phyloP scores from a whole-genome alignment of 192 early-diverging fungal genomes.

The Linnemannia hyalina region DNA sequence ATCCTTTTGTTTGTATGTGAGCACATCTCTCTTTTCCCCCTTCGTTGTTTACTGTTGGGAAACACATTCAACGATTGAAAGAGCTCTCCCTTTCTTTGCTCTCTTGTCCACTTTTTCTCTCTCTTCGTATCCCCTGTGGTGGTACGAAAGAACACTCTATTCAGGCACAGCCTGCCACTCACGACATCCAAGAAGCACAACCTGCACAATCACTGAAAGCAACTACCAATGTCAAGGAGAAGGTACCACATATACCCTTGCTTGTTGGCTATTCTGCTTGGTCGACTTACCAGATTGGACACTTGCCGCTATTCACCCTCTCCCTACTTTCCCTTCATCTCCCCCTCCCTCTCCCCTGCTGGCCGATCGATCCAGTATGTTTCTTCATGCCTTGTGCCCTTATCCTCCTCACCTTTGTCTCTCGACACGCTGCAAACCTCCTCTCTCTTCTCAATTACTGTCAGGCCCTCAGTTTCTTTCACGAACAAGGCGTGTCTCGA shows the following conservation, averaged over 20 bases:
- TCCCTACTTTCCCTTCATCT: no score
- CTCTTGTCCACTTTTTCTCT: not conserved
- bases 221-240: no score
- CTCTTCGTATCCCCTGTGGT: not conserved
- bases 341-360: no score
- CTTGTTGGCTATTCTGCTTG: no score
- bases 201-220: not conserved
- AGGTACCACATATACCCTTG: no score
- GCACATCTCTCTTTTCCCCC: no score
- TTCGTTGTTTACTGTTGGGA: not conserved
- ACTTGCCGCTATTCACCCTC: no score
- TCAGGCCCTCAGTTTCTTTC: not conserved
- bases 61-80: not conserved
- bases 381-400: no score
- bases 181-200: not conserved
- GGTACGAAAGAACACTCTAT: constrained; percentile 3
- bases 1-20: no score
- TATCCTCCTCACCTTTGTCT: no score
- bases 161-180: not conserved
- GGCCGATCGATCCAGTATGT: no score
- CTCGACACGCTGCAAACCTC: not conserved
- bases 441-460: not conserved
- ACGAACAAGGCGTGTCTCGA: not conserved
- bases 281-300: no score
- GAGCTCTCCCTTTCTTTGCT: not conserved